Conservation (phyloP, 495 filamentous ascomycete genomes). For the Penicillium nucicola region DNA sequence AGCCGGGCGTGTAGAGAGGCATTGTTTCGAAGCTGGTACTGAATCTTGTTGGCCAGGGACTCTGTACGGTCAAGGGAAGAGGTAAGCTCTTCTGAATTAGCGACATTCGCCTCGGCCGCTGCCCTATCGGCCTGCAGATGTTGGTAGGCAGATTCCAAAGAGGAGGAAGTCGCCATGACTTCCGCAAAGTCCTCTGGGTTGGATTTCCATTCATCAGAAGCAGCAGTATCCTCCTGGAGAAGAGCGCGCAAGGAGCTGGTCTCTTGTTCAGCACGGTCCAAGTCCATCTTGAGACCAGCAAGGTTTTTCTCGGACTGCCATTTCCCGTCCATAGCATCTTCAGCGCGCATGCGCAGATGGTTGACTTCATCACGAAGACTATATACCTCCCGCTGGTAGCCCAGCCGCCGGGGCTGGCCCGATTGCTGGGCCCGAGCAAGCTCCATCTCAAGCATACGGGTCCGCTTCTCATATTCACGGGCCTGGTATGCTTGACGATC, state of each 20-base stretch:
- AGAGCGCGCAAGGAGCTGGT: constrained; percentile 74
- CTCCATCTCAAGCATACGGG: constrained; percentile 72
- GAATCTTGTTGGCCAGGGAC: constrained; percentile 70
- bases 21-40: constrained; percentile 74
- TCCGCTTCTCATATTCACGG: constrained; percentile 73
- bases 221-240: constrained; percentile 79
- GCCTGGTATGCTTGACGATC: constrained; percentile 80
- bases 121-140: constrained; percentile 81
- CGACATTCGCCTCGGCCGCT: constrained; percentile 59
- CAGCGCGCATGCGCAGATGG: constrained; percentile 78
- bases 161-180: constrained; percentile 61
- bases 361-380: constrained; percentile 81
- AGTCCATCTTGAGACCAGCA: constrained; percentile 90
- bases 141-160: constrained; percentile 73
- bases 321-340: constrained; percentile 95
- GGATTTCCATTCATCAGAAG: constrained; percentile 46
- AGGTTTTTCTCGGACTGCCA: constrained; percentile 95
- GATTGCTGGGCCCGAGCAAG: constrained; percentile 66
- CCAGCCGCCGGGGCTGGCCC: constrained; percentile 65
- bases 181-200: constrained; percentile 46
- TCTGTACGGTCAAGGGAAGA: constrained; percentile 74
- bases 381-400: constrained; percentile 78
- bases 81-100: constrained; percentile 62
- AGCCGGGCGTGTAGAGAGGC: constrained; percentile 72
- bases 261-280: constrained; percentile 93